Base-by-base conservation (phyloP, 1,284 basidiomycete species). In the Cerioporus squamosus region DNA sequence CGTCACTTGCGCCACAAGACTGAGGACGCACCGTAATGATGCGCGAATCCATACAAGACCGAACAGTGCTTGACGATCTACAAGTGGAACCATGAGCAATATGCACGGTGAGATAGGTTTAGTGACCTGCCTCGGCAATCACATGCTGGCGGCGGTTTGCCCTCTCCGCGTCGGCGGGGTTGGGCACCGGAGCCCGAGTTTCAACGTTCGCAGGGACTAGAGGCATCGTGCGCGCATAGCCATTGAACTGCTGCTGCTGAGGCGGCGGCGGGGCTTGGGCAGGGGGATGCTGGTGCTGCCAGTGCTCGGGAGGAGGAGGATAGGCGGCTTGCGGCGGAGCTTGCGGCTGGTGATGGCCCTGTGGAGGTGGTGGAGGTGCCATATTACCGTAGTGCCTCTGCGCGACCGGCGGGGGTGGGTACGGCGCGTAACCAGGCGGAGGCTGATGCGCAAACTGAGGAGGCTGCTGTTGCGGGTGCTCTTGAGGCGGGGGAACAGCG, bases 1-100 rank as follows among this genome's bases (percentile, higher is more conserved):
- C 24, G 50, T 23, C 56, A 29, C 18, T 7, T 24, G 38, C 39
- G 26, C 5, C 53, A 42, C n/a, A 18, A 29, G 3, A 44, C n/a
- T 2, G 15, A 2, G 12, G 8, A 51, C 57, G 29, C 60, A 89
- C 87, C 84, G 72, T 86, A 91, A 64, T 80, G 84, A 55, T 74
- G 80, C 10, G 90, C 86, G 67, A 91, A 91, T 6, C 76, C 59
- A 66, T 86, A 86, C 48, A 91, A 66, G 24, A 78, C 73, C 40
- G 74, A 76, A 57, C 89, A 91, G 63, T 86, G 83, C 57, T 81
- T 78, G 58, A 84, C 69, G 51, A 91, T 85, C 84, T 91, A 62
- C 22, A 43, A 55, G 66, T 44, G 53, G 65, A 46, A 24, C 29
- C 51, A 50, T 46, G 10, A 57, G 24, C 50, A 38, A 51, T 31